phyloP scores from a whole-genome alignment of 805 yeast genomes.

The Alloascoidea hylecoeti region DNA sequence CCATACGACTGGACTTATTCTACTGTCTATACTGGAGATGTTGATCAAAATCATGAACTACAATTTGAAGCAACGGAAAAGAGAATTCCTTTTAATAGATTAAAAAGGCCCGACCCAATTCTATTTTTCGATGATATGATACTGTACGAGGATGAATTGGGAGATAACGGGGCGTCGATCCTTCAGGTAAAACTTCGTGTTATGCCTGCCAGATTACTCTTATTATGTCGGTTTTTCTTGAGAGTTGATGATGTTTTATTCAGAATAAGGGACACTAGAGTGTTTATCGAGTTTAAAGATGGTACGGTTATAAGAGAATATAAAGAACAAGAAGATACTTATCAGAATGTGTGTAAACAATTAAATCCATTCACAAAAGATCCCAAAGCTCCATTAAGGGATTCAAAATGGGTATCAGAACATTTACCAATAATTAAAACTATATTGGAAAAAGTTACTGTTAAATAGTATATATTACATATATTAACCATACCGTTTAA shows the following conservation, averaged over 20 bases:
- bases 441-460: slow-evolving; percentile 16
- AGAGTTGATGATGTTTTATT: slow-evolving; percentile 85
- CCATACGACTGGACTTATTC: slow-evolving; percentile 98
- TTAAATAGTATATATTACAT: not conserved
- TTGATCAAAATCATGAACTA: slow-evolving; percentile 9
- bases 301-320: slow-evolving; percentile 61
- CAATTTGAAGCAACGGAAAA: slow-evolving; percentile 17
- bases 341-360: slow-evolving; percentile 27
- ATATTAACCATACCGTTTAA: slow-evolving; percentile 2
- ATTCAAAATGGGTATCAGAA: slow-evolving; percentile 73
- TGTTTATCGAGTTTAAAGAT: slow-evolving; percentile 64
- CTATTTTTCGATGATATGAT: slow-evolving; percentile 81
- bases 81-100: slow-evolving; percentile 54
- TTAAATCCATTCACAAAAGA: slow-evolving; percentile 41
- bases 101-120: slow-evolving; percentile 71
- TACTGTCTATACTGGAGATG: slow-evolving; percentile 58
- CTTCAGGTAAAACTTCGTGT: slow-evolving; percentile 72
- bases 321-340: slow-evolving; percentile 50
- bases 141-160: slow-evolving; percentile 87
- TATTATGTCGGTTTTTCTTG: slow-evolving; percentile 66
- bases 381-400: slow-evolving; percentile 59
- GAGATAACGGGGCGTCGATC: slow-evolving; percentile 86
- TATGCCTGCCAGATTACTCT: slow-evolving; percentile 66
- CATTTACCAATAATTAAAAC: slow-evolving; percentile 33
- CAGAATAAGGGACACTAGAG: slow-evolving; percentile 71